Conservation (phyloP, 108 stramenopile genomes). For the Phaeodactylum tricornutum region DNA sequence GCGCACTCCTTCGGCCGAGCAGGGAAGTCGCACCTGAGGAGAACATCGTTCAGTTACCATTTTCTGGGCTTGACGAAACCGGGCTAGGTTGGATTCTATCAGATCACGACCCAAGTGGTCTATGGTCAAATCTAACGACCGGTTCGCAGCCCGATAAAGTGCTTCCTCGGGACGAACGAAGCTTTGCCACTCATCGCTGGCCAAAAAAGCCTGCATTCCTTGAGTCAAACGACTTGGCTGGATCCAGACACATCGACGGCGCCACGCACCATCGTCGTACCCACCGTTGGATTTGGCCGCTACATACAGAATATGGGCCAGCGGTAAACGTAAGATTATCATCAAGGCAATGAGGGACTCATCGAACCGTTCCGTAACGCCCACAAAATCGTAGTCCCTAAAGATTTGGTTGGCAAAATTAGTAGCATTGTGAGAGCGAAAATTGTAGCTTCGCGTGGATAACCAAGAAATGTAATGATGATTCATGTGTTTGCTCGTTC, state of each 20-base stretch:
- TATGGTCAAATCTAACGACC: constrained; percentile 36
- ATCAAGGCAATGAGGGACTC: constrained; percentile 36
- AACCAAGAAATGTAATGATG: not conserved
- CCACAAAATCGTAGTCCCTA: constrained; percentile 26
- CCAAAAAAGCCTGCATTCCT: constrained; percentile 10
- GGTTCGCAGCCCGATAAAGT: constrained; percentile 22
- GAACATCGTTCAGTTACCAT: not conserved
- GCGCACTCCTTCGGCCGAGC: constrained; percentile 14
- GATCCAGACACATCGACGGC: not conserved
- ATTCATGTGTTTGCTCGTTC: not conserved
- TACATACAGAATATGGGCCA: constrained; percentile 30
- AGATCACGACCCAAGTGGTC: constrained; percentile 20
- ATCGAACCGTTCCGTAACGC: constrained; percentile 32
- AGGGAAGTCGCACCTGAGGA: constrained; percentile 8
- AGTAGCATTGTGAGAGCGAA: not conserved
- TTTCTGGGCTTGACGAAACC: constrained; percentile 7
- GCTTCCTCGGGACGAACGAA: constrained; percentile 8
- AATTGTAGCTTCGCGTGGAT: not conserved
- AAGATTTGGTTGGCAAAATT: constrained; percentile 3
- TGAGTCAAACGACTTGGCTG: constrained; percentile 1
- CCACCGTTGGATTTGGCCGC: constrained; percentile 1
- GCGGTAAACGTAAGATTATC: constrained; percentile 24
- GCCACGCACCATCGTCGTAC: not conserved
- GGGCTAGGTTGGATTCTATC: constrained; percentile 15
- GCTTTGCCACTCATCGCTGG: constrained; percentile 11